Base-by-base conservation (phyloP, 805 yeast genomes). In the Candida ovalis region DNA sequence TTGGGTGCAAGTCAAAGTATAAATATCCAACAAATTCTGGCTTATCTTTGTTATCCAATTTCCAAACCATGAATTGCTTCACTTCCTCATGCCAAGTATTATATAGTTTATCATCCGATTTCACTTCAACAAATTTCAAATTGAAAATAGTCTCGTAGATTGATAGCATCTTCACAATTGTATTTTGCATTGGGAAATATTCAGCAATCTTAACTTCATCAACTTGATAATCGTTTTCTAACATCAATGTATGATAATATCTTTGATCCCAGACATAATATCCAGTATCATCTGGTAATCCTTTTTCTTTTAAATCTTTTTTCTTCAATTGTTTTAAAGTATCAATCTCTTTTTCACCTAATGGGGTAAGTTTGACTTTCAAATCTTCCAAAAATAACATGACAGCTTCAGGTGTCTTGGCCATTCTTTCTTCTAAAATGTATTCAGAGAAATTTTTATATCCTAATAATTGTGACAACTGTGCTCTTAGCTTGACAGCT, bases 41-140 rank as follows among this genome's bases (percentile, higher is more conserved):
- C 1, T 57, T 54, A n/a, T 62, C 56, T 25, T 63, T 61, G 38
- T 74, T 64, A 55, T 83, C 88, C 58, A 77, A 68, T 52, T 77
- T 75, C 84, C 86, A 86, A 45, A 86, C 89, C 2, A 86, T 81
- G 60, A 80, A 80, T 59, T 81, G 85, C 52, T 79, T 80, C 17
- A 86, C 94, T 62, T 88, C 96, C 47, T 75, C 77, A 60, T 88
- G 91, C 96, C 96, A 88, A 15, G 77, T 75, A 13, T 77, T 68
- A 42, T 58, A 55, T 5, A 55, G 36, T 17, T 71, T 63, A 22
- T 64, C 57, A 7, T 67, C 67, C 3, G 69, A 69, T 13, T 63
- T 48, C 30, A 77, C 72, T 58, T 78, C 80, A 42, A 76, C 75
- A 62, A 88, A 86, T 62, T 83, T 80, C 50, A 88, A 73, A 50